Evolutionary conservation across 2,329 filamentous ascomycete species (phyloP).

Genomic region (Salinomyces thailandicus): DNA sequence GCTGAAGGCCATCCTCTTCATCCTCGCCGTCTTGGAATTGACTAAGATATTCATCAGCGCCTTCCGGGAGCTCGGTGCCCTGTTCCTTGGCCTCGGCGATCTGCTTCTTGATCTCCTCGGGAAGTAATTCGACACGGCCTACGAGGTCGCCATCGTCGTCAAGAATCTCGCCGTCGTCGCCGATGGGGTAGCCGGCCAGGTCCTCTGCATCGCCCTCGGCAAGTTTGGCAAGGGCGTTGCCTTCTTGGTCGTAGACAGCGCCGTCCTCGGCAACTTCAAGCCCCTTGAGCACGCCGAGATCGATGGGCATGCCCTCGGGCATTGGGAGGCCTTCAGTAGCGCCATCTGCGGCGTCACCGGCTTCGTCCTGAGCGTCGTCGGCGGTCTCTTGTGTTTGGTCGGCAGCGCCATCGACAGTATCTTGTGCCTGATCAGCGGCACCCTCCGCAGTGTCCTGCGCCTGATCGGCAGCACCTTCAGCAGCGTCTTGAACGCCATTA

Average conservation of each 20-base stretch:
- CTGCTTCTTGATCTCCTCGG: conserved; percentile 35
- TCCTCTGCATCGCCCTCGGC: conserved; percentile 44
- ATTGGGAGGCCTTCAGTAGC: conserved; percentile 25
- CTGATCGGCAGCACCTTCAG: conserved; percentile 17
- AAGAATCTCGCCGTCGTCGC: conserved; percentile 45
- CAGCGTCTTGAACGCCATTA: conserved; percentile 14
- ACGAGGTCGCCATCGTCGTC: conserved; percentile 46
- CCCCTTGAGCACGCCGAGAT: conserved; percentile 39
- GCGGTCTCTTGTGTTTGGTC: conserved; percentile 15
- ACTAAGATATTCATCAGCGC: conserved; percentile 25
- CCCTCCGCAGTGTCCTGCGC: conserved; percentile 18
- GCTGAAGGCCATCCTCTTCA: conserved; percentile 17
- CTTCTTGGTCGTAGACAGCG: conserved; percentile 41
- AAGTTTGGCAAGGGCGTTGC: conserved; percentile 39
- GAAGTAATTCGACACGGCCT: conserved; percentile 42
- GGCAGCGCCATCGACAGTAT: conserved; percentile 17
- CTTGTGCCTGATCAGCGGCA: conserved; percentile 20
- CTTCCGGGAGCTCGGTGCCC: conserved; percentile 27
- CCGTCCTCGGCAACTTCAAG: conserved; percentile 46
- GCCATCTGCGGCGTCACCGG: conserved; percentile 13
- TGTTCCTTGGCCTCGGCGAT: conserved; percentile 29
- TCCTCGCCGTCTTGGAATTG: conserved; percentile 25
- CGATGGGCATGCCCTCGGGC: conserved; percentile 30
- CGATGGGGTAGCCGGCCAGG: conserved; percentile 42
- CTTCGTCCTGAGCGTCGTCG: conserved; percentile 12